These are phyloP conservation scores for Guadua angustifolia DNA, from an alignment of 176 grass and related monocot genomes.

Conservation along the genomic window DNA sequence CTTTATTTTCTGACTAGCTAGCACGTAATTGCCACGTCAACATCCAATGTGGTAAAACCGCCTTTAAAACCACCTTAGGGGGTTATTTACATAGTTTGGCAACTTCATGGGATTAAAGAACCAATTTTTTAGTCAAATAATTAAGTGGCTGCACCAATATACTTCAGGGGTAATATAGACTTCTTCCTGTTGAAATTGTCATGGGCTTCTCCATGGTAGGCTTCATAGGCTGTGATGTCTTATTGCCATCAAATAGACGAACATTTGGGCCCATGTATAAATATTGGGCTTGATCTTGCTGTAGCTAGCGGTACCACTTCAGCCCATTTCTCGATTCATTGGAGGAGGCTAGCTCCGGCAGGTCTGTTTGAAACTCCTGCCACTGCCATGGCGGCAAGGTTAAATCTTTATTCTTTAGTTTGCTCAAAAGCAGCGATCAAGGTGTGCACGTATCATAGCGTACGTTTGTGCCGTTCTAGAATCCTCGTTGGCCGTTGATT, in stretches of 20 bases:
- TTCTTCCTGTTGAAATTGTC: not conserved
- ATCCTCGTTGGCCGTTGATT: not conserved
- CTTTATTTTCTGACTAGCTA: too few species aligned
- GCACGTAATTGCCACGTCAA: too few species aligned
- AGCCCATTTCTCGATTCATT: not conserved
- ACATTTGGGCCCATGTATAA: not conserved
- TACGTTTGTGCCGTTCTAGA: not conserved
- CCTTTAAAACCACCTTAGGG: too few species aligned
- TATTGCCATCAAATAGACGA: not conserved
- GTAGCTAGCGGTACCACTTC: not conserved
- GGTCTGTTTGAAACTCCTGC: not conserved
- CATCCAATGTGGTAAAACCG: too few species aligned
- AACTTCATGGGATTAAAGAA: too few species aligned
- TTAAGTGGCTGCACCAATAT: too few species aligned
- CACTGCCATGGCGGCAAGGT: not conserved
- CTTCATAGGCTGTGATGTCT: not conserved
- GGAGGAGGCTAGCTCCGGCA: too few species aligned
- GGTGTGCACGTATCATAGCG: conserved; percentile 1
- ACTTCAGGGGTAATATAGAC: too few species aligned
- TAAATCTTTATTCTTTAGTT: too few species aligned
- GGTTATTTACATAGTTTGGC: too few species aligned
- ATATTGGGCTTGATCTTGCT: not conserved
- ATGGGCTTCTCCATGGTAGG: not conserved
- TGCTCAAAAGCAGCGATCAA: not conserved
- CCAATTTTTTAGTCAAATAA: too few species aligned